phyloP scores from a whole-genome alignment of 345 rosid genomes.

The Rubroshorea leprosula region DNA sequence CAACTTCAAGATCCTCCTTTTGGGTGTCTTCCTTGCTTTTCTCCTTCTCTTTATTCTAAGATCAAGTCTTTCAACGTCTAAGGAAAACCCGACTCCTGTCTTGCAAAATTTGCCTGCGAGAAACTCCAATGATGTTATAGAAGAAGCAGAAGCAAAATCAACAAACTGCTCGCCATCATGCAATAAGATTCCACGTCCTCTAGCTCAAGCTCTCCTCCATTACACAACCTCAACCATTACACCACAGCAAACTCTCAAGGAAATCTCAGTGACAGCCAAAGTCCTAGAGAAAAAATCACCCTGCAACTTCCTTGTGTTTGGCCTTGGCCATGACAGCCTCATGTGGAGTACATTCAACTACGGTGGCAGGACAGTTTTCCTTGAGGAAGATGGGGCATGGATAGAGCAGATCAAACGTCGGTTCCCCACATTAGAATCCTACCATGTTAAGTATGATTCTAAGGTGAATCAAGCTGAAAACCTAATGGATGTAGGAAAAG shows the following conservation, averaged over 20 bases:
- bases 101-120: background rate
- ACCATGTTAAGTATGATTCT: slow-evolving; percentile 71
- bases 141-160: background rate
- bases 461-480: slow-evolving; percentile 50
- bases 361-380: slow-evolving; percentile 81
- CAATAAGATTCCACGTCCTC: slow-evolving; percentile 53
- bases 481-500: slow-evolving; percentile 38
- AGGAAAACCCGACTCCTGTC: background rate
- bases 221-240: slow-evolving; percentile 70
- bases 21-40: slow-evolving; percentile 53
- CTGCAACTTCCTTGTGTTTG: slow-evolving; percentile 81
- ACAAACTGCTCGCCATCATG: slow-evolving; percentile 24
- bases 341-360: slow-evolving; percentile 84
- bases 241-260: slow-evolving; percentile 80
- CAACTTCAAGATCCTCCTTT: slow-evolving; percentile 51
- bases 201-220: slow-evolving; percentile 68
- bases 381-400: slow-evolving; percentile 83
- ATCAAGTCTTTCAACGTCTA: slow-evolving; percentile 47
- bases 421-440: slow-evolving; percentile 52
- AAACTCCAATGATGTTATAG: background rate
- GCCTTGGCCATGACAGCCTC: slow-evolving; percentile 83
- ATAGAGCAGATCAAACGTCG: slow-evolving; percentile 45
- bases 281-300: slow-evolving; percentile 65
- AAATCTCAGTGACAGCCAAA: slow-evolving; percentile 64
- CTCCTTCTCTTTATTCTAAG: slow-evolving; percentile 50